phyloP scores from a whole-genome alignment of 129 eudicot genomes.

The Flaveria linearis region DNA sequence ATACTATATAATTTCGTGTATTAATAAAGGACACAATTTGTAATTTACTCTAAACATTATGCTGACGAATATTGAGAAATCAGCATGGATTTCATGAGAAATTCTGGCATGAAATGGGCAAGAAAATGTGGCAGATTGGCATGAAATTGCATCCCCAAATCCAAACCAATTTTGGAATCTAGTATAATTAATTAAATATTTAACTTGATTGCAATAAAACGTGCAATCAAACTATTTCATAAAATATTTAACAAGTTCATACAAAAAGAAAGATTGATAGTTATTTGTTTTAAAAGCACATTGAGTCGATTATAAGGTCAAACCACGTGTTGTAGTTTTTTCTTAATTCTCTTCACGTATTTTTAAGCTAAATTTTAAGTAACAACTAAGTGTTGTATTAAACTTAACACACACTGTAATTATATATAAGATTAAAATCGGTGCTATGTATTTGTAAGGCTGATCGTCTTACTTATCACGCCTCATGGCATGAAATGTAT shows the following conservation, averaged over 20 bases:
- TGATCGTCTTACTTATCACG: no score
- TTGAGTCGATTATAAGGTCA: no score
- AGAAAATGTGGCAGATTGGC: constrained; percentile 22
- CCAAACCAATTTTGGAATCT: constrained; percentile 7
- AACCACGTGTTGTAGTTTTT: no score
- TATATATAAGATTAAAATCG: no score
- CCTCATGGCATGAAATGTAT: no score
- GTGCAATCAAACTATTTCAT: not conserved
- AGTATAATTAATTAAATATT: not conserved
- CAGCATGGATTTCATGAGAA: constrained; percentile 19
- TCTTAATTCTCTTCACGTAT: no score
- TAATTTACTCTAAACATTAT: constrained; percentile 19
- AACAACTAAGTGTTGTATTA: no score
- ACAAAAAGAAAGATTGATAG: not conserved
- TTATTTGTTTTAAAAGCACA: not conserved
- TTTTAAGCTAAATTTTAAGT: no score
- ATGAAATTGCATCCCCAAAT: constrained; percentile 15
- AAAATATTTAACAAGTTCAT: not conserved
- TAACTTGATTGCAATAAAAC: not conserved
- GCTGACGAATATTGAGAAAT: not conserved
- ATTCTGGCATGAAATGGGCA: constrained; percentile 32
- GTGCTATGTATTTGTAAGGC: no score
- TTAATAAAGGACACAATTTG: no score
- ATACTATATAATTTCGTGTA: no score
- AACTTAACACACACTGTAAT: no score